Base-by-base conservation (phyloP, 805 yeast species). In the Schwanniomyces yamadae region DNA sequence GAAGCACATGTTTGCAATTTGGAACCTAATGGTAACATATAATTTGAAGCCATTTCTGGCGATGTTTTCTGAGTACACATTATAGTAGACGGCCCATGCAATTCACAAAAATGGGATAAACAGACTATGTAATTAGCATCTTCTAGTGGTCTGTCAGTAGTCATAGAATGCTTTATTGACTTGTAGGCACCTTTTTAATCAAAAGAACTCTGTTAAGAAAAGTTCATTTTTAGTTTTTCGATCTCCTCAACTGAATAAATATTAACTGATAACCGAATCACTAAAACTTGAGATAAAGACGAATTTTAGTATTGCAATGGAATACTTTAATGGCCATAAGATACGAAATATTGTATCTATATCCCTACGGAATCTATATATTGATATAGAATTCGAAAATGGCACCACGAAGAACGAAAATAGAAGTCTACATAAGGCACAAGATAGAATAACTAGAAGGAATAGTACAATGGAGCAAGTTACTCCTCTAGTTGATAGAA, bases 101-200 rank as follows among this genome's bases (percentile, higher is more conserved):
- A 71, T 57, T 84, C 91, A 55, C 91, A 84, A 55, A 84, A 84
- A 52, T 84, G 91, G 0, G 87, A 82, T 31, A 84, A 54, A 14
- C 84, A 67, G 7, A 78, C 57, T 8, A 73, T 72, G 50, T 62
- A 75, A 26, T 69, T 61, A 21, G 54, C 49, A 66, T n/a, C n/a
- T n/a, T n/a, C n/a, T n/a, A n/a, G n/a, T n/a, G n/a, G n/a, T n/a
- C n/a, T n/a, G n/a, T n/a, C n/a, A n/a, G n/a, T n/a, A n/a, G n/a
- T n/a, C n/a, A n/a, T n/a, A n/a, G n/a, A n/a, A n/a, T n/a, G n/a
- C n/a, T n/a, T n/a, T n/a, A n/a, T n/a, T n/a, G n/a, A n/a, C n/a
- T n/a, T n/a, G n/a, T n/a, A n/a, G n/a, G n/a, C n/a, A n/a, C n/a
- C n/a, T n/a, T n/a, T n/a, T n/a, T n/a, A n/a, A n/a, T n/a, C n/a